These are phyloP conservation scores for Biscogniauxia sp. DNA, from an alignment of 2,329 filamentous ascomycete species.

Conservation along the genomic window DNA sequence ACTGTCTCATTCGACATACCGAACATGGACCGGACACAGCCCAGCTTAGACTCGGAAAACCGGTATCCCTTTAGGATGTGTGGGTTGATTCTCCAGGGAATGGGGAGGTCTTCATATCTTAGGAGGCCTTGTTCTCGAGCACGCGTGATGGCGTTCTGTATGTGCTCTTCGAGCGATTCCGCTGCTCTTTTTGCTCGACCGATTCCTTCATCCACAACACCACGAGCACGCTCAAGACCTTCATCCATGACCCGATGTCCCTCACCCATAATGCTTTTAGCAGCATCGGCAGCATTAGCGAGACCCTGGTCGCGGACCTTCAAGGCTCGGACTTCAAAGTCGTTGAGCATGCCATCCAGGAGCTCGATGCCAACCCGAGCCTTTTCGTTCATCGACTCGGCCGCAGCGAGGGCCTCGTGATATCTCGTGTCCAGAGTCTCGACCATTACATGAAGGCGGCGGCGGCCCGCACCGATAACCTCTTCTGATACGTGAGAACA, in stretches of 20 bases:
- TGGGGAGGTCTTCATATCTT: conserved; percentile 82
- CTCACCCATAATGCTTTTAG: conserved; percentile 71
- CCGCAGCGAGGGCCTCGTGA: conserved; percentile 78
- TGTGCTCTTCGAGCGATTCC: conserved; percentile 77
- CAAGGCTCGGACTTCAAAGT: conserved; percentile 80
- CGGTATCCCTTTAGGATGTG: conserved; percentile 91
- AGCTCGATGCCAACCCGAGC: conserved; percentile 82
- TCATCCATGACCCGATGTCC: conserved; percentile 80
- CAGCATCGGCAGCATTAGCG: conserved; percentile 62
- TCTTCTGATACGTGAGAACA: conserved; percentile 90
- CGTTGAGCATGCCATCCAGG: conserved; percentile 79
- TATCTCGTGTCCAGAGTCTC: conserved; percentile 89
- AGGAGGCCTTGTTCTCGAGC: conserved; percentile 82
- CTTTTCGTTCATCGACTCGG: conserved; percentile 88
- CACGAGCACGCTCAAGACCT: conserved; percentile 69
- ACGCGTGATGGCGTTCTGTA: conserved; percentile 72
- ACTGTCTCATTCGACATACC: conserved; percentile 87
- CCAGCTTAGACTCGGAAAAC: conserved; percentile 87
- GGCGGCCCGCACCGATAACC: conserved; percentile 80
- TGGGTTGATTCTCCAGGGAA: conserved; percentile 92
- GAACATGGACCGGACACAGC: conserved; percentile 82
- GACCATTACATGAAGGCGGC: conserved; percentile 82
- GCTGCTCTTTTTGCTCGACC: conserved; percentile 81
- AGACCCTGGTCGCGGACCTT: conserved; percentile 77
- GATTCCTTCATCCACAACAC: conserved; percentile 76